Evolutionary conservation across 116 monocot species (phyloP).

Genomic region (Dioscorea cayenensis): DNA sequence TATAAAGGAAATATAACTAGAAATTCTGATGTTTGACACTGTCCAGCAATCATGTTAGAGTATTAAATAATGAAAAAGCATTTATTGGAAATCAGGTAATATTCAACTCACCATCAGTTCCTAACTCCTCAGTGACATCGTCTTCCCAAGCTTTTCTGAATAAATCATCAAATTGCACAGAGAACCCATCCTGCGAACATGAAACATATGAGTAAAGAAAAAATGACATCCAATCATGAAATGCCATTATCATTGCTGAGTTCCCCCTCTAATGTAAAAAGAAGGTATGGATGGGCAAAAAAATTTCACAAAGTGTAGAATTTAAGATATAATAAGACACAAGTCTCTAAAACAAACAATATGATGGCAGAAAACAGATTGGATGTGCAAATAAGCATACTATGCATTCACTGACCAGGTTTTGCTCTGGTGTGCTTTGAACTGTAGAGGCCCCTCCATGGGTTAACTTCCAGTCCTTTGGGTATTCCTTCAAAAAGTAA

Average conservation of each 20-base stretch:
- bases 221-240: background rate
- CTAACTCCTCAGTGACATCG: conserved; percentile 27
- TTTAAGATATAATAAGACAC: background rate
- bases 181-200: conserved; percentile 42
- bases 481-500: conserved; percentile 42
- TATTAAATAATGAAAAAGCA: too few species aligned
- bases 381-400: background rate
- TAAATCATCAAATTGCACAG: conserved; percentile 83
- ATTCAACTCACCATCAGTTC: conserved; percentile 25
- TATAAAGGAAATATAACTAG: too few species aligned
- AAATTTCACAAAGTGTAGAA: background rate
- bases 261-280: background rate
- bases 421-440: conserved; percentile 23
- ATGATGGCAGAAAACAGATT: background rate
- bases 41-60: too few species aligned
- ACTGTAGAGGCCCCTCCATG: conserved; percentile 9
- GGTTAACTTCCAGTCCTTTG: conserved; percentile 37
- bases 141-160: conserved; percentile 77
- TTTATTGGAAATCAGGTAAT: background rate
- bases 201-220: background rate
- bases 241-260: background rate
- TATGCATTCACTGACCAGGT: conserved; percentile 40
- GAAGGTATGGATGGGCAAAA: background rate
- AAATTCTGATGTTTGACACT: too few species aligned
- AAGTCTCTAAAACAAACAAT: background rate